Conservation (phyloP, 768 basidiomycete species). For the Trametes gibbosa region DNA sequence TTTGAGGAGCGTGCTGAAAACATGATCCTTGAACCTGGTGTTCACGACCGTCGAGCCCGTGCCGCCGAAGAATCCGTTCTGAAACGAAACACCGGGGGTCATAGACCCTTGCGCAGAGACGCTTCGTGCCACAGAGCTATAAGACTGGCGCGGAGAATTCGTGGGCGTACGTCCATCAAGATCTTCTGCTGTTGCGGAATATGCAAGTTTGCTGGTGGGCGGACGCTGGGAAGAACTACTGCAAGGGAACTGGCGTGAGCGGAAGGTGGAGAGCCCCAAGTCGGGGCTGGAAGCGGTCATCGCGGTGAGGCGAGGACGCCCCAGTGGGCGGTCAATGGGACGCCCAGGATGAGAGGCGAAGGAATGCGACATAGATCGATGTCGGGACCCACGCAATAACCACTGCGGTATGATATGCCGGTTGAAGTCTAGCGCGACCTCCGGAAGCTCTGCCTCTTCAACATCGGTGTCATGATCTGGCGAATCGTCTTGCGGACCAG, state of each 20-base stretch:
- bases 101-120: constrained; percentile 7
- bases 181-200: constrained; percentile 24
- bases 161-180: constrained; percentile 24
- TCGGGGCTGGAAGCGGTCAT: constrained; percentile 73
- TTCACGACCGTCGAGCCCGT: constrained; percentile 93
- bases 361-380: constrained; percentile 45
- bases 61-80: constrained; percentile 68
- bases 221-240: constrained; percentile 7
- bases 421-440: constrained; percentile 89
- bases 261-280: constrained; percentile 37
- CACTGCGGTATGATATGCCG: constrained; percentile 97
- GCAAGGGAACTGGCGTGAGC: constrained; percentile 2
- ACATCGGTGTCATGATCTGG: constrained; percentile 38
- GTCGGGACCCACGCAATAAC: constrained; percentile 58
- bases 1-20: constrained; percentile 85
- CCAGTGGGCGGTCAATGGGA: constrained; percentile 34
- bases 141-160: constrained; percentile 27
- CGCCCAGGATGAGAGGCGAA: constrained; percentile 29
- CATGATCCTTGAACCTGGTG: constrained; percentile 91
- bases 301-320: constrained; percentile 43
- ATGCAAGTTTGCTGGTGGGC: constrained; percentile 23
- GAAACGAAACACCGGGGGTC: constrained; percentile 15
- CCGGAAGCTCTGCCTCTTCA: constrained; percentile 85
- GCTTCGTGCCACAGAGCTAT: not conserved
- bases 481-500: not conserved